phyloP scores from a whole-genome alignment of 805 yeast species.

The Groenewaldozyma salmanticensis region DNA sequence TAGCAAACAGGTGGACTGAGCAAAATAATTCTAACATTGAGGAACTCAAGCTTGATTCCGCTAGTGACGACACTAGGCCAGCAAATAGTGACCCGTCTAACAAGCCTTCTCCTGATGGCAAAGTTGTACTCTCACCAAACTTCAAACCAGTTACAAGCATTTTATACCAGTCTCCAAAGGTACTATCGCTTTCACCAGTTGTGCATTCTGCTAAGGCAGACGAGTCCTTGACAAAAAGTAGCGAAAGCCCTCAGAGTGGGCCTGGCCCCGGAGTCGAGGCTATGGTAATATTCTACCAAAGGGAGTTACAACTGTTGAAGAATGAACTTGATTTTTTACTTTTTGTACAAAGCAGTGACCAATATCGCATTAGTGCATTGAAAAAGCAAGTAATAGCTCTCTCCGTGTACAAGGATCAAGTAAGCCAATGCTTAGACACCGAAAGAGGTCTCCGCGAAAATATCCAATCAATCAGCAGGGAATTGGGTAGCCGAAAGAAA shows the following conservation, averaged over 20 bases:
- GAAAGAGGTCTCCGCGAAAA: constrained; percentile 21
- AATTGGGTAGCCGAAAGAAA: no score
- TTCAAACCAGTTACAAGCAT: background rate
- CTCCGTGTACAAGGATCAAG: constrained; percentile 22
- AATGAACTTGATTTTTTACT: constrained; percentile 55
- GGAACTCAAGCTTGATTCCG: no score
- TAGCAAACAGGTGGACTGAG: background rate
- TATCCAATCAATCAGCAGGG: constrained; percentile 20
- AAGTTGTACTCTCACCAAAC: background rate
- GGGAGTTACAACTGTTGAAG: constrained; percentile 46
- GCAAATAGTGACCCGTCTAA: no score
- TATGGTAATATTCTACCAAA: constrained; percentile 37
- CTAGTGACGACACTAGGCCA: no score
- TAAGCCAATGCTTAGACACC: constrained; percentile 23
- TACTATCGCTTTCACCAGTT: no score
- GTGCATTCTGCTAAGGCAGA: no score
- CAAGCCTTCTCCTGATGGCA: background rate
- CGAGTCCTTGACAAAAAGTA: background rate
- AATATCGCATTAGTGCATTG: constrained; percentile 29
- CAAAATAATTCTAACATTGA: no score
- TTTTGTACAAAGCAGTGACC: constrained; percentile 40
- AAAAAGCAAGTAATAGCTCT: constrained; percentile 25
- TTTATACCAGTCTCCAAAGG: background rate
- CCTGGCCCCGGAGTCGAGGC: background rate
- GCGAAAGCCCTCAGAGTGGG: background rate